Conservation (phyloP, 176 grass and related monocot genomes). For the Cymbopogon citratus region DNA sequence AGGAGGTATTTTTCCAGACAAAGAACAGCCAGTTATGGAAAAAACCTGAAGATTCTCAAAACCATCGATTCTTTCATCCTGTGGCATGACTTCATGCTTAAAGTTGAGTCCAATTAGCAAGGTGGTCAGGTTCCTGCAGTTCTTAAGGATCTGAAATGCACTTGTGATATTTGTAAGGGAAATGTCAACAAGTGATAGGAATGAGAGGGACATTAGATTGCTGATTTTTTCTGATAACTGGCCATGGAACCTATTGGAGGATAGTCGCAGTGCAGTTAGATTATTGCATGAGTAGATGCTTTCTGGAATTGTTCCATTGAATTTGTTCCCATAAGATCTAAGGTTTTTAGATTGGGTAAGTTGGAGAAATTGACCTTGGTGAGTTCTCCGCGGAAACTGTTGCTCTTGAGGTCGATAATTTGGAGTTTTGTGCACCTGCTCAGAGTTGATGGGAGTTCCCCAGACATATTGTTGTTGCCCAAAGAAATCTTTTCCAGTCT, state of each 20-base stretch:
- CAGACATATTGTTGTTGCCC: slow-evolving; percentile 22
- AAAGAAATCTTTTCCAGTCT: slow-evolving; percentile 30
- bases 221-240: slow-evolving; percentile 22
- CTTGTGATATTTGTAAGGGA: slow-evolving; percentile 29
- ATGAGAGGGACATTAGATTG: slow-evolving; percentile 24
- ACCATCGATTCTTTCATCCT: not conserved
- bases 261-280: slow-evolving; percentile 35
- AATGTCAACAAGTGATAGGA: slow-evolving; percentile 25
- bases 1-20: slow-evolving; percentile 35
- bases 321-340: slow-evolving; percentile 38
- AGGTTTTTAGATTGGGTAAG: slow-evolving; percentile 18
- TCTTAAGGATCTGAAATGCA: slow-evolving; percentile 32
- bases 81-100: slow-evolving; percentile 14
- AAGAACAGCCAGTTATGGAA: not conserved
- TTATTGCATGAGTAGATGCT: slow-evolving; percentile 44
- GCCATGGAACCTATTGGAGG: not conserved
- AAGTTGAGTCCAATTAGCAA: slow-evolving; percentile 32
- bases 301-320: slow-evolving; percentile 38
- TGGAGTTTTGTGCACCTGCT: slow-evolving; percentile 27
- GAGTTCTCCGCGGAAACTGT: slow-evolving; percentile 31
- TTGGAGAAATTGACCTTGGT: slow-evolving; percentile 35
- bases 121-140: slow-evolving; percentile 22
- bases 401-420: slow-evolving; percentile 36
- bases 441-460: slow-evolving; percentile 31
- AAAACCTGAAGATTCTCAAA: slow-evolving; percentile 46